Percentiles rank a stretch among this genome's conserved stretches.
phyloP scores from a whole-genome alignment of 2,329 filamentous ascomycete species.

The Colletotrichum sp. region DNA sequence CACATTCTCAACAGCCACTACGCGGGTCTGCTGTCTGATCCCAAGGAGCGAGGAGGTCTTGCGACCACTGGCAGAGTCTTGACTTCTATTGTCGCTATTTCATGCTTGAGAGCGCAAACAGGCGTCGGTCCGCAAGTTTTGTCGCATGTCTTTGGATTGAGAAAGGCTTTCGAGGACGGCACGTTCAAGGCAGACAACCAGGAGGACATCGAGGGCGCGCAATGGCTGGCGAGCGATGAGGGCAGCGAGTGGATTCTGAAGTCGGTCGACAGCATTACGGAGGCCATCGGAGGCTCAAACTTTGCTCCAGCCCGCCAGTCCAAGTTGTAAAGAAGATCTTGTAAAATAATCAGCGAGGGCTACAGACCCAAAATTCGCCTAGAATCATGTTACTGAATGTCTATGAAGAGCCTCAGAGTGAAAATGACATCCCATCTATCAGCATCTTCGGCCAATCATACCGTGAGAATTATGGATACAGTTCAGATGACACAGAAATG shows the following conservation, averaged over 20 bases:
- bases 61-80: conserved; percentile 70
- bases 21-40: conserved; percentile 74
- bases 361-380: neutral
- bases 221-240: conserved; percentile 51
- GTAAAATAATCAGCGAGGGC: neutral
- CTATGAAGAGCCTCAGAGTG: neutral
- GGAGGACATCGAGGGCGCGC: conserved; percentile 36
- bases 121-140: conserved; percentile 84
- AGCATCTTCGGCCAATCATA: neutral
- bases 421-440: neutral
- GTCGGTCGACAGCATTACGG: conserved; percentile 49
- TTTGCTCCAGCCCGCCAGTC: conserved; percentile 15
- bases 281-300: conserved; percentile 45
- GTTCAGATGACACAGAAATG: neutral
- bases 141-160: conserved; percentile 80
- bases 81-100: conserved; percentile 75
- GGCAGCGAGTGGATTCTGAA: conserved; percentile 52
- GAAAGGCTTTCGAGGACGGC: conserved; percentile 77
- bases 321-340: conserved; percentile 7
- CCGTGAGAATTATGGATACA: neutral
- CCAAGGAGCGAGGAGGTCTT: conserved; percentile 50
- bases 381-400: neutral
- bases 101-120: conserved; percentile 78
- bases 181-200: conserved; percentile 42
- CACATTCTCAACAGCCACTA: conserved; percentile 81